Conservation (phyloP, 2,329 filamentous ascomycete genomes). For the Alternaria postmessia region DNA sequence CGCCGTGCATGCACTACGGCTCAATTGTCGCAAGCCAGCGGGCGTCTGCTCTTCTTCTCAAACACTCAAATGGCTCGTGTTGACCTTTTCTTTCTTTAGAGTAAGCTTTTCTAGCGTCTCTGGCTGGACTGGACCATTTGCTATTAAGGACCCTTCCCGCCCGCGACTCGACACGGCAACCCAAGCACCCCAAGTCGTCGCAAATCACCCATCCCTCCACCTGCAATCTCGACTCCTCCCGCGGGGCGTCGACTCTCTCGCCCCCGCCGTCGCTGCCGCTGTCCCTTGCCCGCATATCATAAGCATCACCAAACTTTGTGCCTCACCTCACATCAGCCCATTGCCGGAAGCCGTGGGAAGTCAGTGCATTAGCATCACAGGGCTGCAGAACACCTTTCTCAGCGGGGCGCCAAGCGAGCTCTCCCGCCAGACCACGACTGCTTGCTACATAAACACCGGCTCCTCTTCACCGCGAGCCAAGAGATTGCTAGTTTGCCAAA, state of each 20-base stretch:
- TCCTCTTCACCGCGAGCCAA: slow-evolving; percentile 13
- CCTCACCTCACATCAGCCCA: slow-evolving; percentile 29
- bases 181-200: not conserved
- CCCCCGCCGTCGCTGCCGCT: not conserved
- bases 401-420: slow-evolving; percentile 36
- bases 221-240: not conserved
- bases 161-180: slow-evolving; percentile 10
- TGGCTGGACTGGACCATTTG: slow-evolving; percentile 17
- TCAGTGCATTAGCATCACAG: slow-evolving; percentile 28
- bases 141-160: slow-evolving; percentile 24
- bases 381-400: slow-evolving; percentile 27
- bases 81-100: slow-evolving; percentile 35
- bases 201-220: slow-evolving; percentile 2
- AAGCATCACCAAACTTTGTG: slow-evolving; percentile 28
- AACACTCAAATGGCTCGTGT: slow-evolving; percentile 26
- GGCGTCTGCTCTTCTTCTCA: slow-evolving; percentile 13
- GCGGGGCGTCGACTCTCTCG: slow-evolving; percentile 2
- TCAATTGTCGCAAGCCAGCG: slow-evolving; percentile 31
- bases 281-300: slow-evolving; percentile 11
- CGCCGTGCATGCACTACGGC: slow-evolving; percentile 32
- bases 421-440: slow-evolving; percentile 15
- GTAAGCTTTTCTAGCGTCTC: slow-evolving; percentile 33
- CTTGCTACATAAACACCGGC: slow-evolving; percentile 30
- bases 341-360: slow-evolving; percentile 38
- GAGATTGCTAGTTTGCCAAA: slow-evolving; percentile 2